phyloP scores from a whole-genome alignment of 2,329 filamentous ascomycete species.

The Paracamarosporium sp. region DNA sequence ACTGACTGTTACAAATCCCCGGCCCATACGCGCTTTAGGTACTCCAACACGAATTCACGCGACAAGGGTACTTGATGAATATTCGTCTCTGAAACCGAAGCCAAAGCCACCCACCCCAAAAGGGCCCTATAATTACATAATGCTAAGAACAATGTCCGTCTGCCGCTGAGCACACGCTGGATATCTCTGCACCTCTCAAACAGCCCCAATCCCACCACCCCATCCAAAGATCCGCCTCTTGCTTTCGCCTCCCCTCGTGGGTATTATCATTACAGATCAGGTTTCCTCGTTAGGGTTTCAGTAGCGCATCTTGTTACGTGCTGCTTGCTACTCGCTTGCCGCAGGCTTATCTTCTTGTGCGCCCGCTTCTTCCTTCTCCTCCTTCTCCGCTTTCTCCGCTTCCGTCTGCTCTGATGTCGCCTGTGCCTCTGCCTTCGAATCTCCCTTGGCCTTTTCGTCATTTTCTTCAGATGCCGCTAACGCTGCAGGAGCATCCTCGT shows the following conservation, averaged over 20 bases:
- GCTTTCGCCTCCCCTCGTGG: background rate
- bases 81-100: background rate
- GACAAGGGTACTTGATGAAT: background rate
- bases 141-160: background rate
- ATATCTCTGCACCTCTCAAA: constrained; percentile 1
- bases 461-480: background rate
- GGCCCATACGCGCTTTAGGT: background rate
- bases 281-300: background rate
- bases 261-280: constrained; percentile 6
- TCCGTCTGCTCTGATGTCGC: constrained; percentile 8
- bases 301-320: background rate
- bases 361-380: constrained; percentile 10
- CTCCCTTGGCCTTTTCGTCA: constrained; percentile 8
- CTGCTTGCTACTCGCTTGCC: constrained; percentile 9
- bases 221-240: background rate
- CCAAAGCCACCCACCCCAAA: background rate
- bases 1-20: background rate
- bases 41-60: background rate
- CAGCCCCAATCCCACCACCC: background rate
- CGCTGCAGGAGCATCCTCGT: constrained; percentile 1
- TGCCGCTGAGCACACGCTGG: background rate
- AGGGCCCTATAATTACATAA: constrained; percentile 1
- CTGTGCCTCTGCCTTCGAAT: constrained; percentile 9
- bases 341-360: constrained; percentile 9
- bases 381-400: constrained; percentile 24